Evolutionary conservation across 2,329 filamentous ascomycete genomes (phyloP).

Genomic region (Golovinomyces cichoracearum): DNA sequence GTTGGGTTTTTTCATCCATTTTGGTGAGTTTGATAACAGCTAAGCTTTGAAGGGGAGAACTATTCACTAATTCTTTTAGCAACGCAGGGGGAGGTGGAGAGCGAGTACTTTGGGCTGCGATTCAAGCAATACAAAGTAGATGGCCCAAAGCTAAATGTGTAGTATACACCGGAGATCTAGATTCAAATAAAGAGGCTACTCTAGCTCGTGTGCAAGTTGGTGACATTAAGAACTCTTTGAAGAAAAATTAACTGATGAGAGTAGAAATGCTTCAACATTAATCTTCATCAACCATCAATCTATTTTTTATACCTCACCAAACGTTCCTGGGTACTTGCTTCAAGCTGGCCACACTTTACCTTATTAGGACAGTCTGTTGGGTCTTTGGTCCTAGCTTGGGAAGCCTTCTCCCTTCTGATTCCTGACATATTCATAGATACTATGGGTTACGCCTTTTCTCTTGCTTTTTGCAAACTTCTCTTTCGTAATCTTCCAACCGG

Average conservation of each 20-base stretch:
- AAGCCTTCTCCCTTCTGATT: constrained; percentile 73
- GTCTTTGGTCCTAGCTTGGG: constrained; percentile 65
- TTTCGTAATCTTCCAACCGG: constrained; percentile 61
- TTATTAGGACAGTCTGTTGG: constrained; percentile 82
- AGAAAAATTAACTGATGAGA: constrained; percentile 1
- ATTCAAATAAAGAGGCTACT: constrained; percentile 56
- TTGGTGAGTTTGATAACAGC: constrained; percentile 29
- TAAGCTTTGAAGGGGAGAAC: background rate
- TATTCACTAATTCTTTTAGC: constrained; percentile 19
- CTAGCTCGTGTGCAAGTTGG: constrained; percentile 47
- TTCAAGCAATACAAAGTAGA: constrained; percentile 64
- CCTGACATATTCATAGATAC: constrained; percentile 92
- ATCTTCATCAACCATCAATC: constrained; percentile 56
- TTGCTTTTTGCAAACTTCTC: constrained; percentile 57
- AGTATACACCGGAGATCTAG: constrained; percentile 88
- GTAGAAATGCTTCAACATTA: constrained; percentile 73
- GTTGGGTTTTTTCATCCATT: constrained; percentile 95
- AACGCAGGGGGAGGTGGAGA: constrained; percentile 93
- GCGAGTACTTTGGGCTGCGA: constrained; percentile 84
- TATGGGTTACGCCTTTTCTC: constrained; percentile 87
- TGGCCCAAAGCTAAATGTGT: constrained; percentile 77
- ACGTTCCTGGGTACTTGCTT: constrained; percentile 60
- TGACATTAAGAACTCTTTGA: background rate
- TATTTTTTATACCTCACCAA: constrained; percentile 79
- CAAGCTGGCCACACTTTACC: constrained; percentile 77